These are phyloP conservation scores for Larix kaempferi DNA, from an alignment of 75 land plant species.

Conservation along the genomic window DNA sequence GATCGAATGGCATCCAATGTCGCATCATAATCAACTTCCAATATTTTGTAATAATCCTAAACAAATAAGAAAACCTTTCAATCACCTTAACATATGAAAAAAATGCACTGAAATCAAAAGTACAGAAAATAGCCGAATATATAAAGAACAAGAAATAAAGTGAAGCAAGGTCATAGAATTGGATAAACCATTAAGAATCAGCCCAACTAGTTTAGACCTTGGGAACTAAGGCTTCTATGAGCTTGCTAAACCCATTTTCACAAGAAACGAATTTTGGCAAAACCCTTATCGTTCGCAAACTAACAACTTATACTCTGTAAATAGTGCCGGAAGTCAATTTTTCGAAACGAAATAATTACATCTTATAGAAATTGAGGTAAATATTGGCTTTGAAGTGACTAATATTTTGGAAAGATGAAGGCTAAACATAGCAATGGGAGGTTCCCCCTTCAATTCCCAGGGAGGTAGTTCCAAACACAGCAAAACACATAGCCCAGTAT, in stretches of 20 bases:
- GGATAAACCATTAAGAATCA: neutral
- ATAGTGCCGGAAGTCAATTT: too few species aligned
- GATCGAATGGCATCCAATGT: conserved; percentile 63
- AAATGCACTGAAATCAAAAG: neutral
- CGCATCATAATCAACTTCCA: conserved; percentile 90
- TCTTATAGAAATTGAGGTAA: neutral
- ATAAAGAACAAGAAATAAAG: neutral
- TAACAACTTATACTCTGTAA: too few species aligned
- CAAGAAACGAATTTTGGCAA: neutral
- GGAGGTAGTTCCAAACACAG: too few species aligned
- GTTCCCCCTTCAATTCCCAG: too few species aligned
- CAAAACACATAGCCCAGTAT: too few species aligned
- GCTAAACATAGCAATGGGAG: neutral
- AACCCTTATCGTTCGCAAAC: neutral
- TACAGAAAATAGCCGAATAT: neutral
- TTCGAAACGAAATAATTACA: too few species aligned
- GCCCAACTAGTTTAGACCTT: neutral
- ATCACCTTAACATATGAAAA: neutral
- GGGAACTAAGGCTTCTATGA: neutral
- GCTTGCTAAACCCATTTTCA: neutral
- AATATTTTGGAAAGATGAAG: neutral
- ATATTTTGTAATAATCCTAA: conserved; percentile 76
- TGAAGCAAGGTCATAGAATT: neutral
- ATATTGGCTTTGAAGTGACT: neutral
- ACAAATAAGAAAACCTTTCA: neutral